phyloP scores from a whole-genome alignment of 176 grass and related monocot species.

The Canna indica region DNA sequence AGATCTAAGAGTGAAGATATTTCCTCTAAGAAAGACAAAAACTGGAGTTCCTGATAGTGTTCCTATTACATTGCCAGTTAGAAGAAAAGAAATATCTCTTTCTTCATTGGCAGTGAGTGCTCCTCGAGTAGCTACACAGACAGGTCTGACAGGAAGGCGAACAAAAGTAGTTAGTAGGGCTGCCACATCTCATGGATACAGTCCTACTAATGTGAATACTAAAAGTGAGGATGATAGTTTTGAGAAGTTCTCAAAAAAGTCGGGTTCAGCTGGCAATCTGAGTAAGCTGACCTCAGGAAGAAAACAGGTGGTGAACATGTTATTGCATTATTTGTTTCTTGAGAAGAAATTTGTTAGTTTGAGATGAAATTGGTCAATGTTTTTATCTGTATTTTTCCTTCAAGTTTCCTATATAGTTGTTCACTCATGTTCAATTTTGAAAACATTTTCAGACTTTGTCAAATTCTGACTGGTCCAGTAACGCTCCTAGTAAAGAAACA shows the following conservation, averaged over 20 bases:
- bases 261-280: conserved; percentile 23
- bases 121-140: conserved; percentile 40
- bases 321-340: background rate
- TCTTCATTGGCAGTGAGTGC: conserved; percentile 74
- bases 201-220: conserved; percentile 26
- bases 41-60: conserved; percentile 28
- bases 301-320: conserved; percentile 40
- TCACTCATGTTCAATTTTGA: conserved; percentile 11
- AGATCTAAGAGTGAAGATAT: conserved; percentile 72
- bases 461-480: conserved; percentile 28
- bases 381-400: background rate
- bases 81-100: conserved; percentile 83
- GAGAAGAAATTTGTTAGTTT: background rate
- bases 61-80: conserved; percentile 44
- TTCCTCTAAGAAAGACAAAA: conserved; percentile 52
- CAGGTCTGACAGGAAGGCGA: conserved; percentile 57
- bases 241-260: conserved; percentile 23
- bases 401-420: background rate
- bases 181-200: conserved; percentile 8
- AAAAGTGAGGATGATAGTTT: conserved; percentile 33
- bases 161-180: conserved; percentile 52
- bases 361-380: background rate
- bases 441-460: conserved; percentile 43
- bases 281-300: conserved; percentile 39
- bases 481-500: conserved; percentile 35